These are phyloP conservation scores for Colletotrichum liriopes DNA, from an alignment of 2,329 filamentous ascomycete genomes.

Conservation along the genomic window DNA sequence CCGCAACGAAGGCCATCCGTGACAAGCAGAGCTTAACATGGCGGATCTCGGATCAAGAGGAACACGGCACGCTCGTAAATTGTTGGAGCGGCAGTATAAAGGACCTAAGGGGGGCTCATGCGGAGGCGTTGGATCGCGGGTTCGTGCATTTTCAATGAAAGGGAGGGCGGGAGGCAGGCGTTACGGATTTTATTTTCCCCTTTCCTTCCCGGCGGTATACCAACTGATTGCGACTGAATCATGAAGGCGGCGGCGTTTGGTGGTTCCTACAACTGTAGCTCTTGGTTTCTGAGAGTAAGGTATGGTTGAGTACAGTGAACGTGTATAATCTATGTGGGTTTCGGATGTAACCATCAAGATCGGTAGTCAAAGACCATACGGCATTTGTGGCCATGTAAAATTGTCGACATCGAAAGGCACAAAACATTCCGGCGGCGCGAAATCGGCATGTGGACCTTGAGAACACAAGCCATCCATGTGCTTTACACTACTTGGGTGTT, in stretches of 20 bases:
- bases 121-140: not conserved
- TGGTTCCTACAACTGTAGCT: not conserved
- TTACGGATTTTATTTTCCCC: not conserved
- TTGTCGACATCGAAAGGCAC: not conserved
- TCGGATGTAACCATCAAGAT: not conserved
- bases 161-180: conserved; percentile 20
- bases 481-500: not conserved
- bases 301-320: not conserved
- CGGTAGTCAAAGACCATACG: not conserved
- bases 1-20: conserved; percentile 64
- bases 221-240: conserved; percentile 17
- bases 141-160: conserved; percentile 15
- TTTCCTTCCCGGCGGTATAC: conserved; percentile 22
- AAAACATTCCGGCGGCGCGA: not conserved
- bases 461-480: not conserved
- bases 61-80: not conserved
- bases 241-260: conserved; percentile 29
- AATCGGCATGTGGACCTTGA: not conserved
- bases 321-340: conserved; percentile 3
- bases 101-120: not conserved
- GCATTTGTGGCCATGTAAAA: not conserved
- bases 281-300: not conserved
- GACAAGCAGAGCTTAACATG: conserved; percentile 60
- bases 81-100: not conserved
- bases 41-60: not conserved